Evolutionary conservation across 768 basidiomycete species (phyloP).

Genomic region (Psilocybe tampanensis): DNA sequence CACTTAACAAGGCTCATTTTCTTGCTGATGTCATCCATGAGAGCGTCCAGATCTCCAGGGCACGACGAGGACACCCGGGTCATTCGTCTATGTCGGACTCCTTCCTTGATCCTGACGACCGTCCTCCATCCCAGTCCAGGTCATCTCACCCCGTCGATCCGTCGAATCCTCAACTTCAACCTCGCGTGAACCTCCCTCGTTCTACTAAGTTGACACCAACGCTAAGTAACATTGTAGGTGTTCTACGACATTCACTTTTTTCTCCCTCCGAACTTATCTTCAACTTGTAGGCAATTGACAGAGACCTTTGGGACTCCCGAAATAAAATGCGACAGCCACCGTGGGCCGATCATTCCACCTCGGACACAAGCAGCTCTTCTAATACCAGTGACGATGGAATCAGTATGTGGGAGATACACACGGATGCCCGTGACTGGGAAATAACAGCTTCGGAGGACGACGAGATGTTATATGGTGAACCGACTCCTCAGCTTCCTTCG

Average conservation of each 20-base stretch:
- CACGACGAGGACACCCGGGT: constrained; percentile 1
- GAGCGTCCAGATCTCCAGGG: constrained; percentile 3
- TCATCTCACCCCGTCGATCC: neutral
- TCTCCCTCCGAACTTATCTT: too few species aligned
- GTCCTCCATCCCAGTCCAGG: neutral
- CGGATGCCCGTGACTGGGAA: constrained; percentile 9
- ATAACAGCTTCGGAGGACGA: neutral
- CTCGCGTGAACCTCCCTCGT: neutral
- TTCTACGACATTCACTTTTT: neutral
- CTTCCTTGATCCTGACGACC: neutral
- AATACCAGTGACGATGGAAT: neutral
- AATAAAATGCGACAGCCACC: constrained; percentile 3
- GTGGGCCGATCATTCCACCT: constrained; percentile 5
- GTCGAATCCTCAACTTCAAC: neutral
- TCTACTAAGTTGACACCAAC: neutral
- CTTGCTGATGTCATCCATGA: constrained; percentile 8
- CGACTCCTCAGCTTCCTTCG: neutral
- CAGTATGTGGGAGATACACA: constrained; percentile 1
- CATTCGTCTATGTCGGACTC: neutral
- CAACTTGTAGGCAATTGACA: neutral
- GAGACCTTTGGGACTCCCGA: neutral
- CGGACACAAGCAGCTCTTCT: constrained; percentile 10
- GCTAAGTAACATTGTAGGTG: neutral
- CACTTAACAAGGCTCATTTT: constrained; percentile 21
- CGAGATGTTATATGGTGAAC: neutral